Evolutionary conservation across 2,329 filamentous ascomycete species (phyloP).

Genomic region (Penicillium corylophilum): DNA sequence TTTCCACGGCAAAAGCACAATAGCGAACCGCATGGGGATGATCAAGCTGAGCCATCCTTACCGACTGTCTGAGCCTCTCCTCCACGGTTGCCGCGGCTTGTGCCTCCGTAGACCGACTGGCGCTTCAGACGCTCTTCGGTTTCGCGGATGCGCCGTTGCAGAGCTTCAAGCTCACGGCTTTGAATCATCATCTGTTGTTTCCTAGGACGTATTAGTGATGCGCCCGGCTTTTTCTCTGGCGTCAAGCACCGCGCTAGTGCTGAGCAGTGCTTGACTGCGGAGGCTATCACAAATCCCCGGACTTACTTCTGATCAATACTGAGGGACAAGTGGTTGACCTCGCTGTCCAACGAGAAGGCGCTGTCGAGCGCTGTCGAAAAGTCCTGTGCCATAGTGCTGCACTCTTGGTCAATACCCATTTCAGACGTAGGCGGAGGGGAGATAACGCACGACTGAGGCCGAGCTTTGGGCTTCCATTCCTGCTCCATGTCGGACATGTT

Average conservation of each 20-base stretch:
- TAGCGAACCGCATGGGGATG: slow-evolving; percentile 2
- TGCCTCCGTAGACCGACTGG: slow-evolving; percentile 17
- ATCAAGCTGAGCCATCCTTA: slow-evolving; percentile 25
- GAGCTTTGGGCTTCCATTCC: slow-evolving; percentile 77
- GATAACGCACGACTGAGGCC: slow-evolving; percentile 76
- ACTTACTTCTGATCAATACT: slow-evolving; percentile 79
- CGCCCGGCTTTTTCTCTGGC: background rate
- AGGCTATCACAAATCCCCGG: background rate
- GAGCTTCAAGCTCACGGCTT: slow-evolving; percentile 75
- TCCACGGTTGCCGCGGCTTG: slow-evolving; percentile 2
- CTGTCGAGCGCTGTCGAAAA: slow-evolving; percentile 85
- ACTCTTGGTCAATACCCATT: slow-evolving; percentile 23
- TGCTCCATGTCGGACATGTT: slow-evolving; percentile 63
- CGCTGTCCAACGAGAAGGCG: slow-evolving; percentile 83
- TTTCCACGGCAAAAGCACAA: background rate
- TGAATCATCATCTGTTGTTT: slow-evolving; percentile 75
- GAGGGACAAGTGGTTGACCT: slow-evolving; percentile 69
- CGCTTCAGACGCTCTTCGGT: slow-evolving; percentile 74
- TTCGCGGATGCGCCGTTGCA: slow-evolving; percentile 79
- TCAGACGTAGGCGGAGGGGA: slow-evolving; percentile 2
- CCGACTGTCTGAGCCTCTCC: slow-evolving; percentile 20
- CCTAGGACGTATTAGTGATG: slow-evolving; percentile 47
- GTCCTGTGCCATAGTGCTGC: slow-evolving; percentile 79
- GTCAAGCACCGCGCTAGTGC: background rate
- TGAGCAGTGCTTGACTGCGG: background rate